A percentile compares a stretch with the other conserved stretches of the same genome.
phyloP scores from a whole-genome alignment of 2,329 filamentous ascomycete genomes.

The Ophiosphaerella herpotricha region DNA sequence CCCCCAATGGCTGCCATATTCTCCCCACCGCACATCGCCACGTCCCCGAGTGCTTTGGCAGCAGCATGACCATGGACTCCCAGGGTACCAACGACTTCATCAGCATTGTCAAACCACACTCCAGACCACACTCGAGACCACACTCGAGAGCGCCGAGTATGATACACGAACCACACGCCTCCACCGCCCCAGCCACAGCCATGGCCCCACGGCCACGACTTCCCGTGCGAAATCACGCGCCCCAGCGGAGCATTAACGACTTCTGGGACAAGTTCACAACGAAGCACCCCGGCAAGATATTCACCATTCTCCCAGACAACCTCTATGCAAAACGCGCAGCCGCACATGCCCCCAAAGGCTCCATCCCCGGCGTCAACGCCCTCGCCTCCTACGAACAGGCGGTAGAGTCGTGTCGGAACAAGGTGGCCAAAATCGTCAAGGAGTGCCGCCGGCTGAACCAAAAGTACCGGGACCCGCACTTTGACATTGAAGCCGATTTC shows the following conservation, averaged over 20 bases:
- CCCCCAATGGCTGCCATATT: constrained; percentile 35
- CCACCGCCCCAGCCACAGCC: constrained; percentile 1
- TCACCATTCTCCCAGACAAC: constrained; percentile 71
- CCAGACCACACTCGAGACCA: constrained; percentile 22
- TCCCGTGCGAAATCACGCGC: constrained; percentile 56
- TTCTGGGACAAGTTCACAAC: constrained; percentile 74
- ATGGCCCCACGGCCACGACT: constrained; percentile 23
- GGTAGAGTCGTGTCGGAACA: constrained; percentile 66
- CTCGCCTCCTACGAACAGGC: constrained; percentile 75
- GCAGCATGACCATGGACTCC: constrained; percentile 41
- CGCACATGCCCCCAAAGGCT: constrained; percentile 57
- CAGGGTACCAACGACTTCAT: constrained; percentile 44
- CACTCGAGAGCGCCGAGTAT: constrained; percentile 45
- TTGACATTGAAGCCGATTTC: constrained; percentile 79
- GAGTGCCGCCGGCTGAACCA: constrained; percentile 78
- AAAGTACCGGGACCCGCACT: constrained; percentile 85
- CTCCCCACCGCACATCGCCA: constrained; percentile 12
- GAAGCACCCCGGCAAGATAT: constrained; percentile 73
- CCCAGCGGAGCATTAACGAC: constrained; percentile 70
- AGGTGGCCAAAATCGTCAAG: constrained; percentile 61
- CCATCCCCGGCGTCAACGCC: constrained; percentile 64
- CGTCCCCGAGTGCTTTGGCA: constrained; percentile 20
- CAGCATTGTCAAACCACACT: constrained; percentile 41
- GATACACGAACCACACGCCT: constrained; percentile 29
- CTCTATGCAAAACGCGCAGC: constrained; percentile 66